Conservation (phyloP, 1,284 basidiomycete genomes). For the Cryptococcus sp. region DNA sequence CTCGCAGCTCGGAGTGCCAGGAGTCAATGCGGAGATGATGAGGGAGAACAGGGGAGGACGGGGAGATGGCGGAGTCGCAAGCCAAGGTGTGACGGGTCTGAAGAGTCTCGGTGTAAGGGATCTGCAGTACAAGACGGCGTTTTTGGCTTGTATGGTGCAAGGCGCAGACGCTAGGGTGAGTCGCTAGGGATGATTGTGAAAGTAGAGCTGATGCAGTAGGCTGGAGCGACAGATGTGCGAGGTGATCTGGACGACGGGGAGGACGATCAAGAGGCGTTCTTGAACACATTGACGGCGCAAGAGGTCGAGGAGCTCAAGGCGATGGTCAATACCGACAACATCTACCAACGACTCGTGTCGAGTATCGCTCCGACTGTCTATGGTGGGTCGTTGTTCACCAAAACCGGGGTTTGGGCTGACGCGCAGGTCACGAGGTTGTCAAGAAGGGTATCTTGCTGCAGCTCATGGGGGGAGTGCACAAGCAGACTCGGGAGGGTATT, state of each 20-base stretch:
- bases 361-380: constrained; percentile 98
- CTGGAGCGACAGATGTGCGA: constrained; percentile 69
- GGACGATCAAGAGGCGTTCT: constrained; percentile 68
- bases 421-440: constrained; percentile 81
- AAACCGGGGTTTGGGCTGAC: not conserved
- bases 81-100: constrained; percentile 84
- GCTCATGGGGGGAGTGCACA: constrained; percentile 99
- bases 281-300: constrained; percentile 80
- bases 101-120: constrained; percentile 94
- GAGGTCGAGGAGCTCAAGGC: constrained; percentile 90
- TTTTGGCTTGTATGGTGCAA: constrained; percentile 95
- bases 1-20: constrained; percentile 88
- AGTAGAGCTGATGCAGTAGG: constrained; percentile 49
- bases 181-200: constrained; percentile 14
- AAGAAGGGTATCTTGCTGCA: constrained; percentile 98
- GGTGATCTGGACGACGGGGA: constrained; percentile 77
- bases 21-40: constrained; percentile 89
- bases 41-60: constrained; percentile 68
- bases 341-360: constrained; percentile 87
- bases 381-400: constrained; percentile 46
- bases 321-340: constrained; percentile 91
- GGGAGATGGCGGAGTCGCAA: constrained; percentile 66
- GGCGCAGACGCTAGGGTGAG: constrained; percentile 78
- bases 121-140: constrained; percentile 96
- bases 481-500: constrained; percentile 93